Base-by-base conservation (phyloP, 768 basidiomycete genomes). In the Leccinellum luteum region DNA sequence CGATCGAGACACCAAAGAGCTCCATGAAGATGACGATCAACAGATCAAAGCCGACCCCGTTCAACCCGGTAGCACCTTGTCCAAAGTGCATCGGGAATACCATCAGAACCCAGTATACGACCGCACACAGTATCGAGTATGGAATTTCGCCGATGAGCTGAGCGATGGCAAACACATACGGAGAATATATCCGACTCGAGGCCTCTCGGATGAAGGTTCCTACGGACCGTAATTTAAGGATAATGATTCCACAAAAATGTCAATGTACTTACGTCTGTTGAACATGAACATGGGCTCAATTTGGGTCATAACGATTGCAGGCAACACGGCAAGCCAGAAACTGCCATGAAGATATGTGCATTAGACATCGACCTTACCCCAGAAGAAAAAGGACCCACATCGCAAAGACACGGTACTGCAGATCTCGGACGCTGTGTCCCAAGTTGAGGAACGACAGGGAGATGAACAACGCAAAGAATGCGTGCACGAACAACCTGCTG, bases 141-240 rank as follows among this genome's bases (percentile, higher is more conserved):
- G 92, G 93, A 55, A 90, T 80, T 71, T 96, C 92, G 44, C 91
- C 86, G 14, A 90, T 68, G 25, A 94, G 77, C 67, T 94, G 93
- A 3, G 86, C 85, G 32, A 91, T 80, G 30, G 92, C 89, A 68
- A 95, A 95, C 21, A 92, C 90, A 56, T 85, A 86, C 0, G 90
- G 86, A 0, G 87, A 89, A 73, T 94, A 94, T 66, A 94, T 94
- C 58, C 89, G 83, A 73, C 89, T 90, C 2, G 87, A 89, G 0
- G 89, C 80, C 74, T 94, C 92, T 60, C 70, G 65, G 23, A 78
- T 73, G 61, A 78, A 79, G 38, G 72, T 73, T 19, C 69, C 76
- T 77, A 44, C 32, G 10, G 31, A 55, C 14, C n/a, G 35, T 3
- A 6, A 6, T 13, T 62, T 14, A 61, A 48, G 6, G 38, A 15